Evolutionary conservation across 306 rosid genomes (phyloP).

Genomic region (Sicyos edulis): DNA sequence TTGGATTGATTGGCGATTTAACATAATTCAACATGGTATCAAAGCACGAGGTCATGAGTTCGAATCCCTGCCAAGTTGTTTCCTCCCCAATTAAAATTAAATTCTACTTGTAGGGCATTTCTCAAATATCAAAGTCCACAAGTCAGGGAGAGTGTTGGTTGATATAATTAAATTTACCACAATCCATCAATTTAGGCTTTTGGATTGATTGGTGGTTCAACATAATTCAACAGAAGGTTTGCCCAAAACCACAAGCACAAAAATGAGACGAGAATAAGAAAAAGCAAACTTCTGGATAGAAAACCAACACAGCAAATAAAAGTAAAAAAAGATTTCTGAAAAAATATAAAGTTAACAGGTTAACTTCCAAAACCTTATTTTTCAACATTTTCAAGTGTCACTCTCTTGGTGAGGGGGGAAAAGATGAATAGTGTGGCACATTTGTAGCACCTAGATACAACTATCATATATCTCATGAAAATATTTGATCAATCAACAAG

Average conservation of each 20-base stretch:
- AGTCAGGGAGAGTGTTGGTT: too few relatives aligned
- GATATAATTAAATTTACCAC: too few relatives aligned
- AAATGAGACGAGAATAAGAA: not conserved
- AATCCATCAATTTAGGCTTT: too few relatives aligned
- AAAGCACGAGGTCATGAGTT: too few relatives aligned
- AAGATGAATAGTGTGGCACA: not conserved
- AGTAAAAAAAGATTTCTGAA: not conserved
- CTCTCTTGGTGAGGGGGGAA: not conserved
- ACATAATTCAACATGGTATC: too few relatives aligned
- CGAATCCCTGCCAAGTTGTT: too few relatives aligned
- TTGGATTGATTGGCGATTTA: too few relatives aligned
- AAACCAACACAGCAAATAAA: not conserved
- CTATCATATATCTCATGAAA: not conserved
- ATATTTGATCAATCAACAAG: not conserved
- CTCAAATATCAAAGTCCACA: too few relatives aligned
- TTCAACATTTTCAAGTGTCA: slow-evolving; percentile 1
- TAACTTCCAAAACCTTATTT: slow-evolving; percentile 14
- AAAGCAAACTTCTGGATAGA: not conserved
- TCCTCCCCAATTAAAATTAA: too few relatives aligned
- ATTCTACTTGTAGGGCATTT: too few relatives aligned
- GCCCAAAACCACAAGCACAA: not conserved
- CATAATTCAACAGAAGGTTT: too few relatives aligned
- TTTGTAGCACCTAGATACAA: not conserved
- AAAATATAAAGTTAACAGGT: not conserved
- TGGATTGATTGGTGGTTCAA: too few relatives aligned